phyloP scores from a whole-genome alignment of 169 alveolate genomes.

The Plasmodium cynomolgi region DNA sequence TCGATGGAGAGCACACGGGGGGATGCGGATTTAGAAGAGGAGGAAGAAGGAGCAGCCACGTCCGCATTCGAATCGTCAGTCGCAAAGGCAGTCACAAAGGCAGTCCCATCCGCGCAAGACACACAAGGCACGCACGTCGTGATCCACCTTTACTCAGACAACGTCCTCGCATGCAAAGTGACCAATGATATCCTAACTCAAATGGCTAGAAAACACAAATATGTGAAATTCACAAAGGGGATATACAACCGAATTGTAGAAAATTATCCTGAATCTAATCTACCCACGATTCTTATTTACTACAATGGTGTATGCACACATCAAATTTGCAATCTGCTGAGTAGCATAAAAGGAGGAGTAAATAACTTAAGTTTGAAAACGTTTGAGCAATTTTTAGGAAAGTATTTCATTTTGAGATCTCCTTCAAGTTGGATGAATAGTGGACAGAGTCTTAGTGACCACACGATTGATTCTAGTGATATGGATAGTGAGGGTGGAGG shows the following conservation, averaged over 20 bases:
- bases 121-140: slow-evolving; percentile 80
- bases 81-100: background rate
- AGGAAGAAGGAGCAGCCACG: background rate
- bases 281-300: slow-evolving; percentile 84
- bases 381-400: slow-evolving; percentile 25
- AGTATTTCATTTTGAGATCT: slow-evolving; percentile 16
- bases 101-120: background rate
- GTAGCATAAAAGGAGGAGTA: slow-evolving; percentile 31
- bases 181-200: slow-evolving; percentile 71
- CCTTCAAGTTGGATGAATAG: background rate
- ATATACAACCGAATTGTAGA: slow-evolving; percentile 78
- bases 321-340: slow-evolving; percentile 77
- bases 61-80: background rate
- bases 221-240: slow-evolving; percentile 84
- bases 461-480: background rate
- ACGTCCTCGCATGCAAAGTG: slow-evolving; percentile 76
- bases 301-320: slow-evolving; percentile 80
- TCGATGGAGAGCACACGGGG: slow-evolving; percentile 1
- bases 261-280: slow-evolving; percentile 82
- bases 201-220: slow-evolving; percentile 76
- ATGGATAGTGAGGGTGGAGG: background rate
- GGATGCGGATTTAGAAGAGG: slow-evolving; percentile 29
- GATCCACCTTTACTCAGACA: slow-evolving; percentile 79
- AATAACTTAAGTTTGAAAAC: slow-evolving; percentile 33
- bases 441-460: background rate